Conservation (phyloP, 2,329 filamentous ascomycete genomes). For the Albifimbria verrucaria region DNA sequence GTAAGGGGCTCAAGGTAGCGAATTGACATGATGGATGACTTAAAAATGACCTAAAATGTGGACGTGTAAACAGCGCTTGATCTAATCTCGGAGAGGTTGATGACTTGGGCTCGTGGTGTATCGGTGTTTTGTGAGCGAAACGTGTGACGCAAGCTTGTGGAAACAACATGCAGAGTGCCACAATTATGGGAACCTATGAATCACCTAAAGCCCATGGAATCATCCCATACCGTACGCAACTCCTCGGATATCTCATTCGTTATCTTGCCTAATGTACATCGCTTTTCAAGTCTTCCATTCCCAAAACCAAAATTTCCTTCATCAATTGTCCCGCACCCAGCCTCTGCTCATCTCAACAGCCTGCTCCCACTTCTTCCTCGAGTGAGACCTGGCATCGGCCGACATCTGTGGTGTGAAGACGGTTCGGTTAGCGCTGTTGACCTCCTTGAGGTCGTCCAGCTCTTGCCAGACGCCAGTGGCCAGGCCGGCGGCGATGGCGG, state of each 20-base stretch:
- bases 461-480: conserved; percentile 75
- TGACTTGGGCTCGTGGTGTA: too few relatives aligned
- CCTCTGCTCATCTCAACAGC: conserved; percentile 58
- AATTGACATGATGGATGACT: background rate
- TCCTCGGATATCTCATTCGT: background rate
- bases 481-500: conserved; percentile 85
- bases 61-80: too few relatives aligned
- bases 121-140: too few relatives aligned
- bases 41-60: too few relatives aligned
- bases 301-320: background rate
- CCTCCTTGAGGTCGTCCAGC: conserved; percentile 68
- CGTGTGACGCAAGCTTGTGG: too few relatives aligned
- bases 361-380: conserved; percentile 53
- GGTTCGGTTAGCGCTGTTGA: conserved; percentile 67
- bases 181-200: too few relatives aligned
- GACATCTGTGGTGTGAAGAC: conserved; percentile 67
- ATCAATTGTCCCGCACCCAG: conserved; percentile 38
- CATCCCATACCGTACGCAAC: background rate
- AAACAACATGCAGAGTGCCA: too few relatives aligned
- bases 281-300: background rate
- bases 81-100: too few relatives aligned
- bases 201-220: too few relatives aligned
- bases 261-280: background rate
- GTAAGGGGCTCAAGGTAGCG: background rate
- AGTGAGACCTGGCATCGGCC: conserved; percentile 29